Base-by-base conservation (phyloP, 2,329 filamentous ascomycete genomes). In the Trichoderma polysporum region DNA sequence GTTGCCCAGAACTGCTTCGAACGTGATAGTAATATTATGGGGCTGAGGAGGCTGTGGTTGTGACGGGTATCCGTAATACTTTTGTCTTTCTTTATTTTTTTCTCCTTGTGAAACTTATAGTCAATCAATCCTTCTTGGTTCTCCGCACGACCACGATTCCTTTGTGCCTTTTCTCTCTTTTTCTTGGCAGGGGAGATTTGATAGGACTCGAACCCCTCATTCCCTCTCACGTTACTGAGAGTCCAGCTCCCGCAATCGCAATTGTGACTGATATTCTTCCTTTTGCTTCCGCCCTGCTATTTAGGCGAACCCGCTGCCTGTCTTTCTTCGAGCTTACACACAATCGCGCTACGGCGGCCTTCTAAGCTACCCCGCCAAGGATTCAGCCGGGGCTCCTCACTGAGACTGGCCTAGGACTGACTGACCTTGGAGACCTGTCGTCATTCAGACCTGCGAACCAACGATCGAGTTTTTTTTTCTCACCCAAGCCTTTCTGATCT, bases 301-400 rank as follows among this genome's bases (percentile, higher is more conserved):
- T 52, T 37, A 61, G 58, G 58, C 45, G 58, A 37, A 39, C 33
- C 10, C 9, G 58, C 57, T 39, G 33, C 13, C 37, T 29, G 35
- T 49, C 39, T 15, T 8, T 45, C 41, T 45, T 49, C 45, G 19
- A 61, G 57, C 57, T 60, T 61, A 61, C 45, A 52, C 19, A 60
- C 50, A 53, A 33, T 53, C 8, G 50, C 50, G 15, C 50, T 53
- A 53, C 50, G 27, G 50, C 50, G 29, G 19, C 50, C 15, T 29
- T 29, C 27, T 53, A 10, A n/a, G 8, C 58, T 61, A 61, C 58
- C 58, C 58, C 58, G 58, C 58, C 58, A 27, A 58, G 58, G 5
- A 39, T 52, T 61, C 58, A 39, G 47, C 58, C 45, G 58, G 52
- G 50, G 41, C 22, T 39, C 31, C 58, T 61, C 58, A 41, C 45